phyloP scores from a whole-genome alignment of 73 alveolate genomes.

The Stentor roeselii region DNA sequence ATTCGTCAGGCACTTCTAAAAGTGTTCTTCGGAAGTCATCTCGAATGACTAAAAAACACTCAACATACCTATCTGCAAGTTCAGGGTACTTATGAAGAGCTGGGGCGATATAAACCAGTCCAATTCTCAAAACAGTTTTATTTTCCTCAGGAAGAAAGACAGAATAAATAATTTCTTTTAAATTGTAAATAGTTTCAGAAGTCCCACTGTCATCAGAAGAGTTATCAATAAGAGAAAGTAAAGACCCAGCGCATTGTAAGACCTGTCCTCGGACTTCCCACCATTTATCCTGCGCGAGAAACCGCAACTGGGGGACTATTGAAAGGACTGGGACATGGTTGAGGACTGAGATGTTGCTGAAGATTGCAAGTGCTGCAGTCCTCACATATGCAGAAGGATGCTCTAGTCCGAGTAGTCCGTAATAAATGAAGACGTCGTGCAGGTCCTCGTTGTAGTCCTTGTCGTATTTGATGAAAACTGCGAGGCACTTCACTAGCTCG shows the following conservation, averaged over 20 bases:
- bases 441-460: constrained; percentile 57
- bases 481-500: constrained; percentile 48
- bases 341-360: constrained; percentile 43
- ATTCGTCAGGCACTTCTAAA: background rate
- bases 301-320: constrained; percentile 42
- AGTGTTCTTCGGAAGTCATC: constrained; percentile 1
- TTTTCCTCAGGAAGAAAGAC: constrained; percentile 20
- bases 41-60: background rate
- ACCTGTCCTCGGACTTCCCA: constrained; percentile 68
- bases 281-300: constrained; percentile 36
- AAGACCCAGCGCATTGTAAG: constrained; percentile 48
- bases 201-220: constrained; percentile 19
- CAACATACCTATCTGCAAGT: constrained; percentile 47
- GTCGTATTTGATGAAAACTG: constrained; percentile 46
- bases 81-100: constrained; percentile 57
- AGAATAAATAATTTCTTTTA: constrained; percentile 20
- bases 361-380: constrained; percentile 46
- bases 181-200: constrained; percentile 7
- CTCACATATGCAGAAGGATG: constrained; percentile 39
- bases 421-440: constrained; percentile 65
- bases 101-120: constrained; percentile 58
- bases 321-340: constrained; percentile 52
- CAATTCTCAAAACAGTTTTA: constrained; percentile 37
- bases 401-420: constrained; percentile 56
- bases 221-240: constrained; percentile 26